Evolutionary conservation across 106 monocot genomes (phyloP), one percentile per base, ranked within the genome.

Genomic region (Allium cepa): DNA sequence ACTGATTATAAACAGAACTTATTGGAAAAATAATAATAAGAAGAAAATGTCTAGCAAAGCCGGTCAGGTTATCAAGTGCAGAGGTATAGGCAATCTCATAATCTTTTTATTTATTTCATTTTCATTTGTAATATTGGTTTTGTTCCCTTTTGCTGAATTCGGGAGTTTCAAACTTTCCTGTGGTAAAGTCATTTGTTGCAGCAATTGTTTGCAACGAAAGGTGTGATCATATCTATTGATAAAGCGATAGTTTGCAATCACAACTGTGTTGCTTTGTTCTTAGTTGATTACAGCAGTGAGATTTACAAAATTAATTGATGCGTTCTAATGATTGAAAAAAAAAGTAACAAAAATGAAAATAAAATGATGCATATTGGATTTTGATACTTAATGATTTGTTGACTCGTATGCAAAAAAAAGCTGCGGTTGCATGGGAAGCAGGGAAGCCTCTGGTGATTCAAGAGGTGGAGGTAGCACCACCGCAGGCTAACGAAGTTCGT

Each of bases 381-480:
- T 11, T 8, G 47, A 14, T 47, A 7, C 9, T 14, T 8, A 17
- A 49, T 50, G 49, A 17, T 65, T 47, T 9, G 10, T 65, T 47
- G 15, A 50, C 18, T 50, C 9, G 10, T 22, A 7, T 65, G 47
- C 0, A 49, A 67, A 67, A 65, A 8, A 17, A n/a, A 74, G 73
- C 73, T 74, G 73, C 73, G 15, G 73, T 74, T 11, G 73, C 73
- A 26, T 74, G 73, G 73, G 73, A 74, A 49, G 73, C 73, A 0
- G 73, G 73, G 49, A 74, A 74, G 16, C 73, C 73, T 3, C 51
- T 74, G 57, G 66, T 74, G 57, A 74, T 74, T 17, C 64, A 74
- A 53, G 66, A 74, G 49, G 27, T 74, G 11, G 66, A 74, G 66
- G 73, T 74, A 57, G 73, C 57, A 2, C 73, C 66, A 10, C 73